phyloP scores from a whole-genome alignment of 1,284 basidiomycete genomes.

The Trametes versicolor region DNA sequence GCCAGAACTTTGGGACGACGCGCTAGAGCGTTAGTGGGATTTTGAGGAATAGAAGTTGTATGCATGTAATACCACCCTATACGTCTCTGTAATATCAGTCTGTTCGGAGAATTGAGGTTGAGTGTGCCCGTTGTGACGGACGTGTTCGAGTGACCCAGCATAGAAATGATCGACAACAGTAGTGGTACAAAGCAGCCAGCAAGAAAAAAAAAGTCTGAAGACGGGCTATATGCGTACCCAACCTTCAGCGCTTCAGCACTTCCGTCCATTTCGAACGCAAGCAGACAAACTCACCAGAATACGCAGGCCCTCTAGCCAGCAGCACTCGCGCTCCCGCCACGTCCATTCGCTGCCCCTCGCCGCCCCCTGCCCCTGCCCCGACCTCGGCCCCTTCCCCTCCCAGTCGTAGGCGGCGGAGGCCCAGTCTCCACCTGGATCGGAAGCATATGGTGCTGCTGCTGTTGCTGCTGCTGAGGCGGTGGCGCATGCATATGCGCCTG shows the following conservation, averaged over 20 bases:
- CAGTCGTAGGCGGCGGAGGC: background rate
- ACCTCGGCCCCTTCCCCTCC: constrained; percentile 12
- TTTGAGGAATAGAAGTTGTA: background rate
- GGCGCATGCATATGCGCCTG: constrained; percentile 7
- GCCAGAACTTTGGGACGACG: too few species aligned
- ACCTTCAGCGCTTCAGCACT: too few species aligned
- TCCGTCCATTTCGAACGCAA: too few species aligned
- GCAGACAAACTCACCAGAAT: too few species aligned
- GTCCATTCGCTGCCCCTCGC: constrained; percentile 22
- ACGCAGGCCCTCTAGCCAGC: background rate
- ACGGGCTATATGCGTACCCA: too few species aligned
- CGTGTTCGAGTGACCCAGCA: too few species aligned
- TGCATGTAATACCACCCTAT: background rate
- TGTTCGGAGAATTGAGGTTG: background rate
- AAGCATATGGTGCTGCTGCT: constrained; percentile 6
- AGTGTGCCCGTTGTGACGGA: constrained; percentile 1
- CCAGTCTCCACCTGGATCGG: constrained; percentile 6
- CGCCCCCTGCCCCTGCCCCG: constrained; percentile 27
- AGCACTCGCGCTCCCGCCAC: background rate
- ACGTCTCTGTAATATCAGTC: background rate
- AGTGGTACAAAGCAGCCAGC: too few species aligned
- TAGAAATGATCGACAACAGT: too few species aligned
- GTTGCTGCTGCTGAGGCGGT: background rate
- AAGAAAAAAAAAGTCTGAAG: too few species aligned
- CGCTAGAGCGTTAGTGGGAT: too few species aligned